These are phyloP conservation scores for Kwoniella heveanensis DNA, from an alignment of 768 basidiomycete genomes.

Conservation along the genomic window DNA sequence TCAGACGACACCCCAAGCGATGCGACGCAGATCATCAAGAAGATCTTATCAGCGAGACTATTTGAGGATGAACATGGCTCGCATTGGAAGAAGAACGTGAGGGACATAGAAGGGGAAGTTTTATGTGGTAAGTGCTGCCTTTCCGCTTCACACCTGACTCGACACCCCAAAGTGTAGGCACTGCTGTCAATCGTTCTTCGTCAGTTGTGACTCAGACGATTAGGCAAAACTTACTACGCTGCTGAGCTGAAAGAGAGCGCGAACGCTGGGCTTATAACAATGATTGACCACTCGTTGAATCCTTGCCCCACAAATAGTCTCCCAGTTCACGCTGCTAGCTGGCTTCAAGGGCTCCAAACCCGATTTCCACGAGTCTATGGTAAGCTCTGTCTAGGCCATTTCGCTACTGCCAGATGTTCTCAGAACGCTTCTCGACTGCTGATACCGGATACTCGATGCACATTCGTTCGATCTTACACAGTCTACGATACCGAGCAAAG, in stretches of 20 bases:
- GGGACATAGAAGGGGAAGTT: conserved; percentile 84
- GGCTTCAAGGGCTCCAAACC: conserved; percentile 73
- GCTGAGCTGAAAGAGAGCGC: no score
- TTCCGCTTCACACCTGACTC: no score
- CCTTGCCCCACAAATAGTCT: no score
- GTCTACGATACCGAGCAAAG: conserved; percentile 68
- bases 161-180: no score
- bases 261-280: no score
- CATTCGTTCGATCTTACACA: no score
- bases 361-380: conserved; percentile 93
- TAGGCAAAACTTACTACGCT: no score
- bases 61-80: conserved; percentile 60
- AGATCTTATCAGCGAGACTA: conserved; percentile 75
- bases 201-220: background rate
- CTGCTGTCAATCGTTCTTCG: no score
- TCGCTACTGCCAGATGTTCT: no score
- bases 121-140: conserved; percentile 65
- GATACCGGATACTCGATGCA: no score
- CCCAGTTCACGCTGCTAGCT: conserved; percentile 89
- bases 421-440: no score
- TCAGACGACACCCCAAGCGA: conserved; percentile 81
- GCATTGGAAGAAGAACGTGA: conserved; percentile 86
- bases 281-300: no score
- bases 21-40: conserved; percentile 71
- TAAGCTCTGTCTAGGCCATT: conserved; percentile 59